A percentile compares a stretch with the other conserved stretches of the same genome.
These are phyloP conservation scores for Auricularia sp. DNA, from an alignment of 768 basidiomycete genomes.

Conservation along the genomic window DNA sequence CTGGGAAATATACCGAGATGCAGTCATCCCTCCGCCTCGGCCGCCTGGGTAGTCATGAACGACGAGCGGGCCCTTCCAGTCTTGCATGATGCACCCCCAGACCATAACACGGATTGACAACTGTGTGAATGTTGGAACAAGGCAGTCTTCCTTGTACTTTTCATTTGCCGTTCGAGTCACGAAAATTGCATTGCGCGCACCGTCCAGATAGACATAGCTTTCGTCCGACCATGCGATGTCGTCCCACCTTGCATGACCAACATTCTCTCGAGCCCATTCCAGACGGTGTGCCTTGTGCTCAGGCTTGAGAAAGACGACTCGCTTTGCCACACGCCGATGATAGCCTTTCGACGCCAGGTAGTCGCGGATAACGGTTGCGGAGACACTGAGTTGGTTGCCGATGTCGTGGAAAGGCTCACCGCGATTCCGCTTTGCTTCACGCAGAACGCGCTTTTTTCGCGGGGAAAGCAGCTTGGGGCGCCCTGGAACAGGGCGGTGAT, in stretches of 20 bases:
- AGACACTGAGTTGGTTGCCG: slow-evolving; percentile 14
- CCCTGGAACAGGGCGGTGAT: slow-evolving; percentile 13
- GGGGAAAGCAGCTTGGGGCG: slow-evolving; percentile 12
- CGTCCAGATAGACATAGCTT: slow-evolving; percentile 15
- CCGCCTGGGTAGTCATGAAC: too few relatives aligned
- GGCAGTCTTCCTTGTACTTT: not conserved
- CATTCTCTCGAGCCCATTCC: slow-evolving; percentile 12
- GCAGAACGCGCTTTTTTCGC: slow-evolving; percentile 9
- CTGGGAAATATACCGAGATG: too few relatives aligned
- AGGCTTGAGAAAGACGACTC: slow-evolving; percentile 7
- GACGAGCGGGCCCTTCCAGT: too few relatives aligned
- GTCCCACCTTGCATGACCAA: slow-evolving; percentile 9
- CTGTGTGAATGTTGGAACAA: too few relatives aligned
- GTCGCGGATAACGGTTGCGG: too few relatives aligned
- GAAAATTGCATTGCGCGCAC: slow-evolving; percentile 9
- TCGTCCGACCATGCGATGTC: slow-evolving; percentile 18
- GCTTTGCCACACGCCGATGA: too few relatives aligned
- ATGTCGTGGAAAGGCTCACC: slow-evolving; percentile 15
- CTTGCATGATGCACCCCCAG: too few relatives aligned
- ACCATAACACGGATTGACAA: too few relatives aligned
- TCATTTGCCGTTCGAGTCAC: slow-evolving; percentile 10
- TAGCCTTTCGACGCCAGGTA: too few relatives aligned
- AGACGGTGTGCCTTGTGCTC: slow-evolving; percentile 10
- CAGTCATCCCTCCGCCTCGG: too few relatives aligned
- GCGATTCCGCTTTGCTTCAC: slow-evolving; percentile 10